Base-by-base conservation (phyloP, 2,329 filamentous ascomycete species). In the Botrytis deweyae region DNA sequence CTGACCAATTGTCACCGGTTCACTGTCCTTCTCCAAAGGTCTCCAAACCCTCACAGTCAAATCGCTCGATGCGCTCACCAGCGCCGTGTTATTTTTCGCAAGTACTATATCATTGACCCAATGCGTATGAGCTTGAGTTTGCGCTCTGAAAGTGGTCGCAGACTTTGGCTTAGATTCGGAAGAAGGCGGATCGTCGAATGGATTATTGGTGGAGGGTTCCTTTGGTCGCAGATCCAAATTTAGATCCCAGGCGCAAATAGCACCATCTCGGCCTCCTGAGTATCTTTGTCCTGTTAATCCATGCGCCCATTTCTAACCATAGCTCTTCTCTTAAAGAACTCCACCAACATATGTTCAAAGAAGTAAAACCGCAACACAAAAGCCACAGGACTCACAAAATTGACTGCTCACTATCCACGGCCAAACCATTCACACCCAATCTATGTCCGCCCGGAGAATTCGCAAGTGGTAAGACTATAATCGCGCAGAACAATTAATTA, bases 181-280 rank as follows among this genome's bases (percentile, higher is more conserved):
- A 6, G 76, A 74, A 8, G 76, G 74, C 46, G 78, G 77, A 55
- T 80, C 78, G 46, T 81, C 79, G 72, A 81, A 81, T 29, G 79
- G 79, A 59, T 81, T 78, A 29, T 80, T 78, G 29, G 72, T 46
- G 8, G 58, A 22, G 25, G 73, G 72, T 58, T 72, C 72, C 63
- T 74, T 72, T 44, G 69, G 73, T 63, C 84, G 84, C 76, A 93
- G 86, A 81, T 94, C 88, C 80, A 93, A 89, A 80, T 93, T 89
- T 71, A 98, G 86, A 83, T 98, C 91, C 96, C 96, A 99, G 75
- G 95, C 94, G 84, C 96, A 99, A 78, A 99, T 92, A 69, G 96
- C 92, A 79, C 96, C 96, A 83, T 99, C 96, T 81, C 96, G 92
- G 75, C 96, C 96, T 77, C 94, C 96, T 64, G 96, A 98, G 84